Evolutionary conservation across 2,329 filamentous ascomycete genomes (phyloP), one percentile per base, ranked within the genome.

Genomic region (Neonectria neomacrospora): DNA sequence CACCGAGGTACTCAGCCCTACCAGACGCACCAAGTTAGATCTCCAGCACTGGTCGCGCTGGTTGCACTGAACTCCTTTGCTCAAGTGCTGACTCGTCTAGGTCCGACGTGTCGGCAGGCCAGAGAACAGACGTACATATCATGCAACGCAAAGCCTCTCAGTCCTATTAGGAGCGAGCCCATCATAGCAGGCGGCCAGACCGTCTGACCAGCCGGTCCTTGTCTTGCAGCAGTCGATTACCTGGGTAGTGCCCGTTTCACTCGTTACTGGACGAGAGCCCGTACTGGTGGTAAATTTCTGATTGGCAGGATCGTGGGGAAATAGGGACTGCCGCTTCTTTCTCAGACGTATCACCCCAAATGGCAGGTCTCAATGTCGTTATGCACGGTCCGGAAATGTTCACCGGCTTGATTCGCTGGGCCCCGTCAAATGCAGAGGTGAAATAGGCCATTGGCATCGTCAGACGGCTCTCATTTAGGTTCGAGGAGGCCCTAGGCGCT

Each of bases 1-100:
- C 70, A 72, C 60, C 51, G 41, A 63, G 61, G 58, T 67, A 67
- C 67, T 72, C 70, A 73, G 70, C 70, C 70, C 70, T 72, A 72
- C 71, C 65, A 58, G 60, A 50, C 54, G 54, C 54, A 34, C 22
- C 48, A 54, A 30, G 18, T 41, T 30, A 57, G 41, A 30, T 20
- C n/a, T 51, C n/a, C 37, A 20, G n/a, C 37, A 11, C n/a, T 51
- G 54, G 37, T 37, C 12, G 5, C 37, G 14, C 41, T n/a, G 23
- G 39, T 37, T 37, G 23, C n/a, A 39, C 22, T 20, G 41, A 44
- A 47, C 53, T 57, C 42, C 44, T 44, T 44, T 61, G 26, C 32
- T n/a, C 41, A 47, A 54, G 32, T 50, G 59, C 48, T 58, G 50
- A 62, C 54, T 54, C 39, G 32, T 37, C 41, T 23, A 23, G 8